Conservation (phyloP, 2,329 filamentous ascomycete species). For the Xylaria sp. region DNA sequence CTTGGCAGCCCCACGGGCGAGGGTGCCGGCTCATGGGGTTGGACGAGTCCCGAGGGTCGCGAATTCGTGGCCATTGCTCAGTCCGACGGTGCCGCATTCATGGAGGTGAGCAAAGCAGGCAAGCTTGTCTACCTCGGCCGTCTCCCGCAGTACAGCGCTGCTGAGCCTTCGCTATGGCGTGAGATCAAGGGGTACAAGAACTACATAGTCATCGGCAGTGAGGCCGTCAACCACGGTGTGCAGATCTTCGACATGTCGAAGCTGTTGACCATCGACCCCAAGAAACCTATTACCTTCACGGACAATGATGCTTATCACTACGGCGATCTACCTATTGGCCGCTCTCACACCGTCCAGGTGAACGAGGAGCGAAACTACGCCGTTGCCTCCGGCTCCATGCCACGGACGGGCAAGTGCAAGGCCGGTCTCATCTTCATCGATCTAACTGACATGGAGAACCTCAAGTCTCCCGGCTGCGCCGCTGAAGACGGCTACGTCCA, state of each 20-base stretch:
- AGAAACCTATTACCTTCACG: conserved; percentile 39
- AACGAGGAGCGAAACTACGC: conserved; percentile 43
- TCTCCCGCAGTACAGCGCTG: conserved; percentile 42
- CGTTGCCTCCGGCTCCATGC: conserved; percentile 39
- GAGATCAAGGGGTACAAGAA: conserved; percentile 43
- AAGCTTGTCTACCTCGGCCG: conserved; percentile 50
- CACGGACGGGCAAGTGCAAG: conserved; percentile 40
- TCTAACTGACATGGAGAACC: conserved; percentile 48
- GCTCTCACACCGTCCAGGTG: conserved; percentile 44
- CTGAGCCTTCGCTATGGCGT: conserved; percentile 45
- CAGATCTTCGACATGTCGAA: conserved; percentile 61
- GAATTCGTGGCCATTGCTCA: conserved; percentile 52
- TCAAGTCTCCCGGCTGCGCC: conserved; percentile 49
- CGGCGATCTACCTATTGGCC: conserved; percentile 38
- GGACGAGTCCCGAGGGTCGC: conserved; percentile 47
- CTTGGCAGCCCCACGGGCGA: conserved; percentile 33
- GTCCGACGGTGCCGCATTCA: conserved; percentile 49
- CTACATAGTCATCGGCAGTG: conserved; percentile 37
- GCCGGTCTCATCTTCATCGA: conserved; percentile 56
- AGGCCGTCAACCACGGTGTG: conserved; percentile 48
- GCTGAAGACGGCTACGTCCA: conserved; percentile 55
- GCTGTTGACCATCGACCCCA: conserved; percentile 44
- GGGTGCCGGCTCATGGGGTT: conserved; percentile 45
- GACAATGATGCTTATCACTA: conserved; percentile 40
- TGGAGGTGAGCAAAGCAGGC: conserved; percentile 45